Base-by-base conservation (phyloP, 164 flowering plant species). In the Cinnamomum micranthum region DNA sequence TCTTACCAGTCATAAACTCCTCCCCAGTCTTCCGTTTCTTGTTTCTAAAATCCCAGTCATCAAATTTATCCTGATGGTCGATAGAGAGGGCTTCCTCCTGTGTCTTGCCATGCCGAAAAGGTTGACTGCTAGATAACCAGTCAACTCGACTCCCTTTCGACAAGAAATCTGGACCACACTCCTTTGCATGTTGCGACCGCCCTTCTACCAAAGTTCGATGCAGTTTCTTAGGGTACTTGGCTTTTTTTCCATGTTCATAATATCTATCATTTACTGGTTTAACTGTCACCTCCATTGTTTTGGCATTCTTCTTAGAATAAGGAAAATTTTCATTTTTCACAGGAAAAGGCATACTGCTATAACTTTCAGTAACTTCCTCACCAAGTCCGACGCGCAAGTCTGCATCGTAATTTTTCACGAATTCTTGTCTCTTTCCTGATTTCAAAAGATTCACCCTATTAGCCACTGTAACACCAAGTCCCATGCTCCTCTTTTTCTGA, bases 11-110 rank as follows among this genome's bases (percentile, higher is more conserved):
- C 35, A 70, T 70, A 73, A 85, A 82, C 67, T 85, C 86, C 74
- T 76, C 81, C 15, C 83, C 87, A 24, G 76, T 52, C 81, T 86
- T 90, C 89, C 82, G 77, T 77, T 67, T 87, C 91, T 78, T 91
- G 81, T 77, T 77, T 58, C 75, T 82, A 68, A 69, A 65, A 78
- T 81, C 81, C 88, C 79, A 82, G 17, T 85, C 86, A 77, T 85
- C 84, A 77, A 75, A 73, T 68, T 75, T 82, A 68, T 63, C 64
- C 14, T 87, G 69, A n/a, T 79, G 79, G 68, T 87, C 89, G 73
- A 73, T 60, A 13, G 84, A 20, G 31, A 81, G 82, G 35, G 73
- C 79, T 65, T 80, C 88, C 25, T 79, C 87, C 71, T 76, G 86
- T n/a, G 75, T 73, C 71, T 77, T 84, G 33, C 35, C 55, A 13